Evolutionary conservation across 1,284 basidiomycete genomes (phyloP), one percentile per base, ranked within the genome.

Genomic region (Papiliotrema fonsecae): DNA sequence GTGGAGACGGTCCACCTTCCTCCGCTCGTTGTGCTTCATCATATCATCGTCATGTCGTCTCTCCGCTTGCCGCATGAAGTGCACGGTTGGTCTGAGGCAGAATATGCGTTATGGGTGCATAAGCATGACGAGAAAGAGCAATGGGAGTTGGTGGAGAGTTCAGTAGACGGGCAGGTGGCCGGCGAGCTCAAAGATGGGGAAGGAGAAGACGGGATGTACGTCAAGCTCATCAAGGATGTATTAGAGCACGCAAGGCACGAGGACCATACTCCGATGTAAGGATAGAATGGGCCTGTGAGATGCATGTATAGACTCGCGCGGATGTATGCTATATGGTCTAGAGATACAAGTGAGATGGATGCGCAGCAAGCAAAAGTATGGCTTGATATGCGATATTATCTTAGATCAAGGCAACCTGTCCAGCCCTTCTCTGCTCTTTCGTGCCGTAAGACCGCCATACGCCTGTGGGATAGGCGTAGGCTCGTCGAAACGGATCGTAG

Each of bases 51-150:
- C n/a, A 84, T 89, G 14, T 88, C 88, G 2, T 83, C 87, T 0
- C 77, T 94, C 39, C 81, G 83, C 2, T 77, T 97, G 26, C 91
- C 92, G 6, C 89, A 96, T 68, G 78, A 82, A 43, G 72, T 90
- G 43, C 88, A 94, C 63, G 85, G 86, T 0, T 96, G 92, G 92
- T 85, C 87, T 51, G 88, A 94, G 67, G 81, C 84, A 9, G 91
- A 96, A 74, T 97, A 96, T 43, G 58, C 68, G 4, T 54, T 71
- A 4, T 74, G 72, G 72, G 49, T 71, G 2, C 58, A 62, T 27
- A 72, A 72, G 44, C 72, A 74, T 45, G 57, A 62, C 11, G 57
- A 60, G 42, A 54, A 60, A 26, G 65, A 69, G 42, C 57, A 61
- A 34, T 62, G 61, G 57, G 57, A 49, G 19, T 47, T 74, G 31